These are phyloP conservation scores for Ogataea siamensis DNA, from an alignment of 805 yeast genomes.

Conservation along the genomic window DNA sequence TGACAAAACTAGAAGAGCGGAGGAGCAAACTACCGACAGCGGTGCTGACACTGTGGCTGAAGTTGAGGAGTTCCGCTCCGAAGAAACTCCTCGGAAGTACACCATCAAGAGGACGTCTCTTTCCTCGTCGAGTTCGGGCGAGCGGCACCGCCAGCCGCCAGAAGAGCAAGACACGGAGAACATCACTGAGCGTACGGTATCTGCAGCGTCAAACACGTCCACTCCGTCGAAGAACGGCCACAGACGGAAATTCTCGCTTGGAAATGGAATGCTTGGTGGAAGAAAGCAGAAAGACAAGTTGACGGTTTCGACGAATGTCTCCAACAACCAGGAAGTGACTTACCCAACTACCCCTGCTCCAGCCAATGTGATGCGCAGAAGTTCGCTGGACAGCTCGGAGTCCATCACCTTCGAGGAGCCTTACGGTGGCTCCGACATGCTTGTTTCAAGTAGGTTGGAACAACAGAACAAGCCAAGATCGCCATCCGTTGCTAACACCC, in stretches of 20 bases:
- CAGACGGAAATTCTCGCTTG: conserved; percentile 63
- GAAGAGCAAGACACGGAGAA: conserved; percentile 20
- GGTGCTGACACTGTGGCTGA: conserved; percentile 22
- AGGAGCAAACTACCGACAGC: conserved; percentile 19
- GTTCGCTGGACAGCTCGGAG: conserved; percentile 54
- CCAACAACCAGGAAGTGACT: conserved; percentile 48
- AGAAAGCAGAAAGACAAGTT: conserved; percentile 46
- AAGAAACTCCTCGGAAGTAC: conserved; percentile 19
- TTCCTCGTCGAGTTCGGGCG: conserved; percentile 23
- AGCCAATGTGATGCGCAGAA: conserved; percentile 35
- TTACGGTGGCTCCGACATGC: conserved; percentile 55
- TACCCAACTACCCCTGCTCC: conserved; percentile 41
- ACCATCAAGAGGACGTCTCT: conserved; percentile 21
- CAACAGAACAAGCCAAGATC: conserved; percentile 36
- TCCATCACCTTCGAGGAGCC: conserved; percentile 56
- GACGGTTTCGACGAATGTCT: conserved; percentile 31
- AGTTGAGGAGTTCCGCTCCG: conserved; percentile 17
- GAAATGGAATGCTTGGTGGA: conserved; percentile 51
- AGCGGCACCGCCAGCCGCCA: conserved; percentile 10
- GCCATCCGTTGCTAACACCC: conserved; percentile 13
- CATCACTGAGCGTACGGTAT: conserved; percentile 18
- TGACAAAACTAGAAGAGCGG: conserved; percentile 3
- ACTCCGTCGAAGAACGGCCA: conserved; percentile 42
- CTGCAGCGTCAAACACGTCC: conserved; percentile 31
- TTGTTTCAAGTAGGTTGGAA: conserved; percentile 56